Percentiles rank a stretch among this genome's conserved stretches.
These are phyloP conservation scores for Leptographium lundbergii DNA, from an alignment of 2,329 filamentous ascomycete species.

Conservation along the genomic window DNA sequence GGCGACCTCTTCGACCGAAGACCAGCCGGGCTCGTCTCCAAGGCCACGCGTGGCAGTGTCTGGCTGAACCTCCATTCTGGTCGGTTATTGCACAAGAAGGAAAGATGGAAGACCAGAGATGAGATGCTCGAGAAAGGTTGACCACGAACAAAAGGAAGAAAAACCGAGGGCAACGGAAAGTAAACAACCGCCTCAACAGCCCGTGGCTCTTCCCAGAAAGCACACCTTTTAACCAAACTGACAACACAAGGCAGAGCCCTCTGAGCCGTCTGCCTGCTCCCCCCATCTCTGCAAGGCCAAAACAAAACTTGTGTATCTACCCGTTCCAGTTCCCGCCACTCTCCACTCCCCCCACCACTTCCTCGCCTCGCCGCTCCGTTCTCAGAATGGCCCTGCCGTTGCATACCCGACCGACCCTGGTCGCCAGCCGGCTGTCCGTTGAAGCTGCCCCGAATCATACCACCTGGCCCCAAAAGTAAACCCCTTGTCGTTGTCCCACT, in stretches of 20 bases:
- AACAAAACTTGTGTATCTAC: background rate
- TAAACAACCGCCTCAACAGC: background rate
- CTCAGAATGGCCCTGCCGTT: background rate
- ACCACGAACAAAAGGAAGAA: background rate
- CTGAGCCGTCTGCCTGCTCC: too few relatives aligned
- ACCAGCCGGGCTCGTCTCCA: background rate
- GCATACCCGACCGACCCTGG: background rate
- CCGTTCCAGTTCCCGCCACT: background rate
- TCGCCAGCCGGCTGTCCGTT: background rate
- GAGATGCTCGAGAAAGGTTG: background rate
- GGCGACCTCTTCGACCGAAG: background rate
- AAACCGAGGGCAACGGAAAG: background rate
- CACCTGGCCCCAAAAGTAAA: background rate
- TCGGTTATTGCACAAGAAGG: background rate
- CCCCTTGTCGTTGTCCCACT: background rate
- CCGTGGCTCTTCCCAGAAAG: background rate
- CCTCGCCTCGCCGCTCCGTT: background rate
- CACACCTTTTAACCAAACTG: background rate
- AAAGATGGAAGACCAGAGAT: background rate
- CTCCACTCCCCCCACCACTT: background rate
- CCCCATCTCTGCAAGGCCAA: background rate
- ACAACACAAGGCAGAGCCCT: too few relatives aligned
- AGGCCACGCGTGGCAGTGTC: background rate
- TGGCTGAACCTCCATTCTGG: too few relatives aligned
- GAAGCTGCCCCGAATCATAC: too few relatives aligned